Evolutionary conservation across 331 rosid genomes (phyloP).

Genomic region (Dryas integrifolia): DNA sequence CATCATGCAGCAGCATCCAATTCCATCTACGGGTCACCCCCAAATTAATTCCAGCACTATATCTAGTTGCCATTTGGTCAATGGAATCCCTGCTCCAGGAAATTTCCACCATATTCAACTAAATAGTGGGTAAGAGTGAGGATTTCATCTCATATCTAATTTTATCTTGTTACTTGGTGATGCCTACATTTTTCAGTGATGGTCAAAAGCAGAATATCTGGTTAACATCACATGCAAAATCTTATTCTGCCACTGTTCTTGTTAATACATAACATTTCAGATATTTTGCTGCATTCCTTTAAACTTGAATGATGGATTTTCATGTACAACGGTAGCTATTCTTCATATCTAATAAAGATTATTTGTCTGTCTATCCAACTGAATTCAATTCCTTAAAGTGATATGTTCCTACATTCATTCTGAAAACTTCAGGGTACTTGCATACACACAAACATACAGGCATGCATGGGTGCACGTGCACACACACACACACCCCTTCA

Average conservation of each 20-base stretch:
- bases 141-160: background rate
- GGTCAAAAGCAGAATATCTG: background rate
- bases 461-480: background rate
- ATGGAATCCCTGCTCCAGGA: constrained; percentile 6
- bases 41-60: background rate
- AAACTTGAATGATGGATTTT: background rate
- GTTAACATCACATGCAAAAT: background rate
- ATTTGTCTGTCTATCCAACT: no score
- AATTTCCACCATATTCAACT: constrained; percentile 17
- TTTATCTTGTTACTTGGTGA: background rate
- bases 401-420: background rate
- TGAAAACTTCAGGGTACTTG: background rate
- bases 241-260: background rate
- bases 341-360: background rate
- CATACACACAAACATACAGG: background rate
- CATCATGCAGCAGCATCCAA: constrained; percentile 8
- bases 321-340: background rate
- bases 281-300: background rate
- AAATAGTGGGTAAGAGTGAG: constrained; percentile 11
- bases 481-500: background rate
- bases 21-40: constrained; percentile 12
- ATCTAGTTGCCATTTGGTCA: constrained; percentile 6
- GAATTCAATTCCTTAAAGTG: background rate
- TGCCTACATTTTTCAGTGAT: background rate
- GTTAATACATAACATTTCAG: background rate